Evolutionary conservation across 345 rosid species (phyloP).

Genomic region (Punica granatum): DNA sequence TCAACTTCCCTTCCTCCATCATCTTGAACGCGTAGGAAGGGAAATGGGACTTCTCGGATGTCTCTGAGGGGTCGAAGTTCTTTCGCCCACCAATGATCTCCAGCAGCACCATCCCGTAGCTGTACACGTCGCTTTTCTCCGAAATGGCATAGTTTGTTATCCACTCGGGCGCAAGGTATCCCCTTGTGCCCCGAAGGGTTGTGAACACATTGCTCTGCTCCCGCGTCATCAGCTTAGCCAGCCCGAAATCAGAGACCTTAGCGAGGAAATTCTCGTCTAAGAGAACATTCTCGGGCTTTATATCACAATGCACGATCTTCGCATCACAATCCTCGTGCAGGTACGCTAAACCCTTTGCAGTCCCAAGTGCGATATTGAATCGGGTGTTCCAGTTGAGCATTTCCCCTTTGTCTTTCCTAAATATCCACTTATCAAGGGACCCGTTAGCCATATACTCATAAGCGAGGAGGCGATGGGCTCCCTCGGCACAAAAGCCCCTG

Average conservation of each 20-base stretch:
- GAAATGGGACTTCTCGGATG: constrained; percentile 29
- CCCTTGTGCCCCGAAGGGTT: constrained; percentile 24
- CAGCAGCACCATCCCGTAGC: constrained; percentile 25
- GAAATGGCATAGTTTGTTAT: constrained; percentile 16
- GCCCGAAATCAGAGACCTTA: constrained; percentile 31
- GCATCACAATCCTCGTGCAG: constrained; percentile 31
- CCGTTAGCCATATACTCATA: constrained; percentile 34
- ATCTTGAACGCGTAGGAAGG: constrained; percentile 29
- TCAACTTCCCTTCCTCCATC: constrained; percentile 29
- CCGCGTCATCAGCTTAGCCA: constrained; percentile 31
- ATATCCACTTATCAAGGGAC: constrained; percentile 19
- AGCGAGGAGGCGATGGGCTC: constrained; percentile 17
- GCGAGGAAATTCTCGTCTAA: constrained; percentile 14
- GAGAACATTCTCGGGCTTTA: constrained; percentile 38
- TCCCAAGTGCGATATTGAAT: constrained; percentile 21
- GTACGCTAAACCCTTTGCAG: constrained; percentile 30
- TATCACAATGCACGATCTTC: constrained; percentile 35
- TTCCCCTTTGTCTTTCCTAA: constrained; percentile 7
- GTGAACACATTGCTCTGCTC: constrained; percentile 19
- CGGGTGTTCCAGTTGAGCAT: constrained; percentile 24
- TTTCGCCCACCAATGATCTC: constrained; percentile 23
- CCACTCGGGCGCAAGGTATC: constrained; percentile 32
- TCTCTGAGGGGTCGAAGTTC: background rate
- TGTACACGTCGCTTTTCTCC: constrained; percentile 23
- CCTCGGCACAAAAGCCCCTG: constrained; percentile 34